These are phyloP conservation scores for Pyrenophora tritici-repentis DNA, from an alignment of 2,329 filamentous ascomycete species.

Conservation along the genomic window DNA sequence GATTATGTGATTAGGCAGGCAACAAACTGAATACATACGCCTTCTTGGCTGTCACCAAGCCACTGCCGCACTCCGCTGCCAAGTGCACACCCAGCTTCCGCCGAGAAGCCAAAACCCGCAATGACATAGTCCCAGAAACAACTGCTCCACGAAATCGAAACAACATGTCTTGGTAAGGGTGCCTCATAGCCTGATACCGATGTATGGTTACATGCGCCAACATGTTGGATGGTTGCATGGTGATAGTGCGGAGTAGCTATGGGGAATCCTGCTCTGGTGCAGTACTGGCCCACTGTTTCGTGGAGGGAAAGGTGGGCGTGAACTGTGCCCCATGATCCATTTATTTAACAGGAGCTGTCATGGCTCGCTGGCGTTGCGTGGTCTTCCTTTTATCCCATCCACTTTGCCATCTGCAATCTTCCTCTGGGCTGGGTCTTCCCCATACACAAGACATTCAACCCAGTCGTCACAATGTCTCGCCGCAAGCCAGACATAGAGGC, in stretches of 20 bases:
- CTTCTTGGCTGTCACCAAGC: constrained; percentile 15
- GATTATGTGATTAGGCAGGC: constrained; percentile 1
- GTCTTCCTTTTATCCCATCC: constrained; percentile 6
- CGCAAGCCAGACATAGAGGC: constrained; percentile 35
- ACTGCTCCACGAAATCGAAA: constrained; percentile 8
- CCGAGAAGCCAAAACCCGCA: constrained; percentile 31
- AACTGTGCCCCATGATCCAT: constrained; percentile 4
- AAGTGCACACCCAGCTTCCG: constrained; percentile 22
- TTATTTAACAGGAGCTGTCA: constrained; percentile 19
- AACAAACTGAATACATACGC: constrained; percentile 7
- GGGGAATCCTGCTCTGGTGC: constrained; percentile 15
- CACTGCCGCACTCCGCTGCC: constrained; percentile 22
- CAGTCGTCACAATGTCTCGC: constrained; percentile 24
- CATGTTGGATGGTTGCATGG: constrained; percentile 9
- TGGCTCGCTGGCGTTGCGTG: constrained; percentile 1
- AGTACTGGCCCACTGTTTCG: constrained; percentile 11
- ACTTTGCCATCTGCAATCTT: constrained; percentile 6
- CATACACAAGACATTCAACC: not conserved
- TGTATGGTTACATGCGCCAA: constrained; percentile 37
- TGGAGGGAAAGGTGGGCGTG: constrained; percentile 14
- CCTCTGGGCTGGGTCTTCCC: not conserved
- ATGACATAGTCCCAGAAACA: constrained; percentile 34
- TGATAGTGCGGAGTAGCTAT: constrained; percentile 22
- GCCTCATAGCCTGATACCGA: constrained; percentile 14
- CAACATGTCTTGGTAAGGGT: constrained; percentile 18